Conservation (phyloP, 345 rosid genomes). For the Tarenaya hassleriana region DNA sequence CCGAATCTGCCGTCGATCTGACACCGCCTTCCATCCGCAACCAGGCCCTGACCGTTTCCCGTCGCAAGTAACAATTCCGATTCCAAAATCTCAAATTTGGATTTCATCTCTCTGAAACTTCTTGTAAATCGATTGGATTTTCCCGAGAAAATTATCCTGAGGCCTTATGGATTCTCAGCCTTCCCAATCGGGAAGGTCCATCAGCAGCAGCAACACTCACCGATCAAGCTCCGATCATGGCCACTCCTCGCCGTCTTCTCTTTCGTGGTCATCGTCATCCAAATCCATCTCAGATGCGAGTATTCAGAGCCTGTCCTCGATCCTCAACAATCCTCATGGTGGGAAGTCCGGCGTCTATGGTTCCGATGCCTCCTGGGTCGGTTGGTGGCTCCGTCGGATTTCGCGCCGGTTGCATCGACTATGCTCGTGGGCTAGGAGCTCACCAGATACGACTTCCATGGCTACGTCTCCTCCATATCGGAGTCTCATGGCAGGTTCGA, state of each 20-base stretch:
- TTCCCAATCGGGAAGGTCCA: conserved; percentile 56
- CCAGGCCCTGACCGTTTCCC: too few species aligned
- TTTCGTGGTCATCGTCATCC: conserved; percentile 30
- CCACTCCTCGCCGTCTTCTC: conserved; percentile 24
- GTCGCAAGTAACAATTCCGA: too few species aligned
- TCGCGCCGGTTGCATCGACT: too few species aligned
- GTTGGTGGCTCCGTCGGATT: too few species aligned
- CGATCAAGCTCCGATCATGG: conserved; percentile 36
- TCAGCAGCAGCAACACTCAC: conserved; percentile 21
- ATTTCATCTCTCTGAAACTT: too few species aligned
- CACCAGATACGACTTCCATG: too few species aligned
- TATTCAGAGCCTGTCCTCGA: conserved; percentile 64
- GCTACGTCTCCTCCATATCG: conserved; percentile 60
- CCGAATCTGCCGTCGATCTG: too few species aligned
- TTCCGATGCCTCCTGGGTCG: too few species aligned
- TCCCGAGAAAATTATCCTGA: conserved; percentile 17
- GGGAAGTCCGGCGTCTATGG: conserved; percentile 53
- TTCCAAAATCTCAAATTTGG: too few species aligned
- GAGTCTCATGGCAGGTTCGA: conserved; percentile 71
- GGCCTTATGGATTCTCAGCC: conserved; percentile 49
- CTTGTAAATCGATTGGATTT: too few species aligned
- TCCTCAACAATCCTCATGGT: conserved; percentile 79
- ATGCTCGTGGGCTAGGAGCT: too few species aligned
- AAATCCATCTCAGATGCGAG: conserved; percentile 55
- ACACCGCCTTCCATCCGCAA: too few species aligned